Evolutionary conservation across 148 eudicot species (phyloP), one percentile per base, ranked within the genome.

Genomic region (Diospyros lotus): DNA sequence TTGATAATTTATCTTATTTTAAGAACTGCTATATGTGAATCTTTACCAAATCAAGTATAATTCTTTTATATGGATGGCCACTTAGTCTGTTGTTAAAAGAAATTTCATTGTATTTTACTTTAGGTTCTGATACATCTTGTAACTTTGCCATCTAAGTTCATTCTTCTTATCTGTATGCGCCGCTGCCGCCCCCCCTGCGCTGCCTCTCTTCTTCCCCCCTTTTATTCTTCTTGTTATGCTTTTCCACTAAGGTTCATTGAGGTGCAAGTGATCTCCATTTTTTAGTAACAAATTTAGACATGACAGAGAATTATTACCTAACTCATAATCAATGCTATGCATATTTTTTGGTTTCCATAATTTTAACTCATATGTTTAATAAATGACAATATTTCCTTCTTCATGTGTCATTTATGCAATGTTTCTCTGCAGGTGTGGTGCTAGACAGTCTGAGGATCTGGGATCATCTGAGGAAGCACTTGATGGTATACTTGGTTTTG

Each of bases 401-500:
- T 63, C 9, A 11, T 38, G 61, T n/a, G 15, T 73, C 28, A 42
- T 65, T 54, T 43, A 43, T 59, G 42, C 66, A 13, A 58, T 64
- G 39, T 61, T 15, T 71, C 58, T 76, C 56, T 39, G 73, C 79
- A 91, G 98, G 80, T 91, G 98, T 83, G 92, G 93, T 82, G 93
- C 87, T 68, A 81, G 93, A 64, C 88, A 91, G 81, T 93, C 88
- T 64, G 86, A 80, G 69, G 86, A 91, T 71, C 87, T 82, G 48
- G 89, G 84, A 71, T 82, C 94, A 59, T 70, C 84, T 14, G 97
- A 91, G 64, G 96, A 87, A 53, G 89, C 94, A 41, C 89, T 93
- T 78, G 97, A 93, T 82, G 98, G 98, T 61, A 83, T 93, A 74
- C 85, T 93, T 80, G 98, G 91, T 61, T 93, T 93, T 79, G 98